These are phyloP conservation scores for Suillus clintonianus DNA, from an alignment of 768 basidiomycete genomes.

Conservation along the genomic window DNA sequence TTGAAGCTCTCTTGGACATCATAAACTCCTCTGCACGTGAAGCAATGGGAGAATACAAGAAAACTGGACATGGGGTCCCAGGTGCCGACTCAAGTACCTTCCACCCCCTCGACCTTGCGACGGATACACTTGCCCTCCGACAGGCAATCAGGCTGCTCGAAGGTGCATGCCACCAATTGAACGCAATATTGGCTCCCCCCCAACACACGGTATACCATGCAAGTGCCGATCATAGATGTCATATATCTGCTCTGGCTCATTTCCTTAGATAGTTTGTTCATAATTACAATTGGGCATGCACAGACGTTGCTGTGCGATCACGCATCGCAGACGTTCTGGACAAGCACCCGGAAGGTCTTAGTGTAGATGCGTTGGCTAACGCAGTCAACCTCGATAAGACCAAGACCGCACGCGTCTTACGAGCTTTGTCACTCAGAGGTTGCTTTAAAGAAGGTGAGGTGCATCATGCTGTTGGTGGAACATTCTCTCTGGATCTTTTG, in stretches of 20 bases:
- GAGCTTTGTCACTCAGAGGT: slow-evolving; percentile 31
- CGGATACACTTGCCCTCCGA: slow-evolving; percentile 21
- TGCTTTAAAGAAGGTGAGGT: slow-evolving; percentile 31
- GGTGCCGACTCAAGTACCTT: slow-evolving; percentile 19
- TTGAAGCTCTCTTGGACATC: slow-evolving; percentile 6
- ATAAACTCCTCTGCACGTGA: slow-evolving; percentile 15
- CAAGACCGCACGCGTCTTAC: slow-evolving; percentile 31
- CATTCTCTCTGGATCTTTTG: neutral
- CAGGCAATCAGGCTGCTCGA: slow-evolving; percentile 28
- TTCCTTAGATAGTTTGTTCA: slow-evolving; percentile 11
- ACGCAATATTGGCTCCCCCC: slow-evolving; percentile 26
- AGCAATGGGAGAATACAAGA: slow-evolving; percentile 28
- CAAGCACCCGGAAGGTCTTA: slow-evolving; percentile 28
- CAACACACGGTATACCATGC: slow-evolving; percentile 29
- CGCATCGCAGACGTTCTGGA: slow-evolving; percentile 29
- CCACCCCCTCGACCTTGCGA: slow-evolving; percentile 24
- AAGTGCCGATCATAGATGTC: slow-evolving; percentile 1
- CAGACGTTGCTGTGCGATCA: slow-evolving; percentile 23
- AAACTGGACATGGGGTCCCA: slow-evolving; percentile 22
- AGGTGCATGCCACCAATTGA: slow-evolving; percentile 29
- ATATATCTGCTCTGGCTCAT: neutral
- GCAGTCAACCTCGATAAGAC: slow-evolving; percentile 22
- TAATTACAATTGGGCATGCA: slow-evolving; percentile 28
- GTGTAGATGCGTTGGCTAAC: slow-evolving; percentile 23
- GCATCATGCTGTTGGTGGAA: neutral